Conservation (phyloP, 306 rosid genomes). For the Gillenia trifoliata region DNA sequence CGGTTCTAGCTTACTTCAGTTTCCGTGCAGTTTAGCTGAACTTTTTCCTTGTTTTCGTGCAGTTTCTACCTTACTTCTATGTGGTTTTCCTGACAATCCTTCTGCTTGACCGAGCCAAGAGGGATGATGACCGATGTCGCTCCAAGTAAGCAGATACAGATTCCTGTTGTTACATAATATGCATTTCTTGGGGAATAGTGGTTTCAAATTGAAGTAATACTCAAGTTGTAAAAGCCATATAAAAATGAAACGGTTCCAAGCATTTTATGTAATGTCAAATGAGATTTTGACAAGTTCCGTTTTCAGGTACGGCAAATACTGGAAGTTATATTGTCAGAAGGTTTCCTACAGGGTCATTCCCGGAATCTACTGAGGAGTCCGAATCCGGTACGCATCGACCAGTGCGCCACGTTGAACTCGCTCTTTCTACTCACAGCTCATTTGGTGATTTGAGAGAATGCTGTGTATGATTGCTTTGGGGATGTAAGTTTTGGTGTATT, state of each 20-base stretch:
- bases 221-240: not conserved
- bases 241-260: not conserved
- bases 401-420: not conserved
- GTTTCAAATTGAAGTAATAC: not conserved
- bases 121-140: constrained; percentile 90
- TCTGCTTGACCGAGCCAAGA: constrained; percentile 89
- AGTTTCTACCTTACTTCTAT: constrained; percentile 92
- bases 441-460: constrained; percentile 11
- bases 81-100: constrained; percentile 86
- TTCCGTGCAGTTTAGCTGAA: constrained; percentile 1
- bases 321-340: constrained; percentile 83
- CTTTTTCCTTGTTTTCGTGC: constrained; percentile 25
- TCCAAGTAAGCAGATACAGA: constrained; percentile 69
- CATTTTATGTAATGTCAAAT: constrained; percentile 5
- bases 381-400: not conserved
- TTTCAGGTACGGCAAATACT: constrained; percentile 88
- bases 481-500: not conserved
- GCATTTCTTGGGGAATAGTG: not conserved
- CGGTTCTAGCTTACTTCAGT: not conserved
- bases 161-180: constrained; percentile 1
- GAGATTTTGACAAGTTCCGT: constrained; percentile 8
- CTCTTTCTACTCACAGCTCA: not conserved
- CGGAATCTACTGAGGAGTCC: constrained; percentile 58
- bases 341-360: constrained; percentile 77
- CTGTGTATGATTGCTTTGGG: constrained; percentile 1